These are phyloP conservation scores for Histomonas meleagridis DNA, from an alignment of 208 protist species.

Conservation along the genomic window DNA sequence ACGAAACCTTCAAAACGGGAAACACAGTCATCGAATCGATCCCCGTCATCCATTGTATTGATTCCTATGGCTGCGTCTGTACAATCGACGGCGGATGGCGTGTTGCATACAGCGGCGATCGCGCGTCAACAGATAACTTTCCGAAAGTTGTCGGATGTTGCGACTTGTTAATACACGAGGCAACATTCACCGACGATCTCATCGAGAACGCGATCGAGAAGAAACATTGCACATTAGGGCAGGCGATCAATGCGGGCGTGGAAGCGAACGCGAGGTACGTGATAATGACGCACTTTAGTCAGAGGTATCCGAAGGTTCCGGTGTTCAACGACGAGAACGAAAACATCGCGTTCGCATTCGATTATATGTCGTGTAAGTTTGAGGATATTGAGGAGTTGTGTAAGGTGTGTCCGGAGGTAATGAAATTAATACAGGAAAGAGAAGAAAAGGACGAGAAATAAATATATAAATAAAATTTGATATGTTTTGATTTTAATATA, in stretches of 20 bases:
- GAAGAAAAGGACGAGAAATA: too few relatives aligned
- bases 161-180: background rate
- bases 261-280: background rate
- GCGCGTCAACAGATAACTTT: background rate
- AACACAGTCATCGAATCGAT: background rate
- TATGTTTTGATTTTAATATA: too few relatives aligned
- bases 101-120: background rate
- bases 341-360: background rate
- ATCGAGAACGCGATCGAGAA: background rate
- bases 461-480: too few relatives aligned
- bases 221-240: background rate
- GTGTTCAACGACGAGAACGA: background rate
- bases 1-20: background rate
- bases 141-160: background rate
- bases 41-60: background rate
- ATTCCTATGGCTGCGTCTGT: background rate
- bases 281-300: constrained; percentile 5
- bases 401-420: background rate
- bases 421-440: too few relatives aligned
- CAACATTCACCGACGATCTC: background rate
- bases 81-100: background rate
- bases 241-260: background rate
- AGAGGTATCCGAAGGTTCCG: constrained; percentile 1
- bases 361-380: background rate
- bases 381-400: background rate